phyloP scores from a whole-genome alignment of 1,284 basidiomycete genomes.

The Microbotryum silenes-acaulis region DNA sequence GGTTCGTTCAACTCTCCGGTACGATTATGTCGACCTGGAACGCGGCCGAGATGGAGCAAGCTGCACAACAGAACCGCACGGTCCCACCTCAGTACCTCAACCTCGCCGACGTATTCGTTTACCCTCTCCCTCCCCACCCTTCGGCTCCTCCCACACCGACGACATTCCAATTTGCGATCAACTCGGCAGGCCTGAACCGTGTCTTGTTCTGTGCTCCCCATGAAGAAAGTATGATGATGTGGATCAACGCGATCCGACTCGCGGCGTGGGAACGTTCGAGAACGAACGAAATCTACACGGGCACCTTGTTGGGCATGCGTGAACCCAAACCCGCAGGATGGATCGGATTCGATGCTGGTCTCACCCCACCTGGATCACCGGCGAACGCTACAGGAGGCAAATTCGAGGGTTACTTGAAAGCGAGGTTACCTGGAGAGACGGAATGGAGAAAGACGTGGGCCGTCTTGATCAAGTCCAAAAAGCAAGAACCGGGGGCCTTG shows the following conservation, averaged over 20 bases:
- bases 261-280: slow-evolving; percentile 92
- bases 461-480: slow-evolving; percentile 48
- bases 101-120: slow-evolving; percentile 48
- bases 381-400: slow-evolving; percentile 46
- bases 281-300: slow-evolving; percentile 95
- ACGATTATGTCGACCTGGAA: slow-evolving; percentile 35
- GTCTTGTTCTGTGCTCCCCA: slow-evolving; percentile 78
- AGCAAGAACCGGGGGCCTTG: background rate
- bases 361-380: slow-evolving; percentile 1
- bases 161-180: slow-evolving; percentile 73
- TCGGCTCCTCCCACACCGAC: slow-evolving; percentile 46
- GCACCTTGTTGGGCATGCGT: slow-evolving; percentile 70
- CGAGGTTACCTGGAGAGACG: slow-evolving; percentile 85
- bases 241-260: slow-evolving; percentile 84
- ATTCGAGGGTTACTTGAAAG: slow-evolving; percentile 87
- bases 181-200: slow-evolving; percentile 87
- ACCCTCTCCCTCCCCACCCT: slow-evolving; percentile 47
- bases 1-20: slow-evolving; percentile 34
- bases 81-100: slow-evolving; percentile 33
- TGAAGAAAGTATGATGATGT: slow-evolving; percentile 59
- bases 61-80: slow-evolving; percentile 24
- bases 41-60: slow-evolving; percentile 34
- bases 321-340: slow-evolving; percentile 24
- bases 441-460: slow-evolving; percentile 95
- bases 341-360: slow-evolving; percentile 22